Evolutionary conservation across 129 eudicot genomes (phyloP), one percentile per base, ranked within the genome.

Genomic region (Centrapalus pauciflorus): DNA sequence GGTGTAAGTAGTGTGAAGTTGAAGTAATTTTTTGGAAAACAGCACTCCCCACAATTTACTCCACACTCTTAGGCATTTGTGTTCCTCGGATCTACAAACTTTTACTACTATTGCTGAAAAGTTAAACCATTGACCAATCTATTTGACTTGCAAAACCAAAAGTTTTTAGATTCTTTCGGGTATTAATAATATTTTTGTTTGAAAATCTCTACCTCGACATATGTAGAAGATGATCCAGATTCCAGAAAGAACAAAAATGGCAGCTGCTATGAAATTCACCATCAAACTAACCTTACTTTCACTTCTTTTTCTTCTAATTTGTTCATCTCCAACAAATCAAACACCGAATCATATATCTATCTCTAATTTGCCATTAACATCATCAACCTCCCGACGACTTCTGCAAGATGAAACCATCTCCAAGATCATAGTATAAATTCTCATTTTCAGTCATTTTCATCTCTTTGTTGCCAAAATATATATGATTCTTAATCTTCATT

Each of bases 371-470:
- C 27, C 37, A 43, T 23, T 30, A 26, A 23, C 35, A 41, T 43
- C 20, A n/a, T 54, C 71, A 27, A 64, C 65, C 66, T 41, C 37
- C 19, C 64, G 50, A 48, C 64, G 50, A 48, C 11, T 41, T 54
- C 64, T 73, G 66, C 51, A 74, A 74, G 64, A 64, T 55, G 66
- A 74, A 54, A 30, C 20, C 45, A 8, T 27, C 55, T 14, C 59
- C 38, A 55, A 29, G 2, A 5, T 74, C 23, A 45, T 41, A 10
- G 78, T 74, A 62, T 30, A 13, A n/a, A 32, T 49, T 29, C 25
- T 34, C 9, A 34, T 34, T 46, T 46, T n/a, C n/a, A 46, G 5
- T 45, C 8, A 4, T 45, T n/a, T 12, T 16, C 25, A 14, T 29
- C 14, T 33, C 63, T 56, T 45, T 9, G 1, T 45, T 23, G 0